These are phyloP conservation scores for Venturia pyrina DNA, from an alignment of 2,329 filamentous ascomycete species.

Conservation along the genomic window DNA sequence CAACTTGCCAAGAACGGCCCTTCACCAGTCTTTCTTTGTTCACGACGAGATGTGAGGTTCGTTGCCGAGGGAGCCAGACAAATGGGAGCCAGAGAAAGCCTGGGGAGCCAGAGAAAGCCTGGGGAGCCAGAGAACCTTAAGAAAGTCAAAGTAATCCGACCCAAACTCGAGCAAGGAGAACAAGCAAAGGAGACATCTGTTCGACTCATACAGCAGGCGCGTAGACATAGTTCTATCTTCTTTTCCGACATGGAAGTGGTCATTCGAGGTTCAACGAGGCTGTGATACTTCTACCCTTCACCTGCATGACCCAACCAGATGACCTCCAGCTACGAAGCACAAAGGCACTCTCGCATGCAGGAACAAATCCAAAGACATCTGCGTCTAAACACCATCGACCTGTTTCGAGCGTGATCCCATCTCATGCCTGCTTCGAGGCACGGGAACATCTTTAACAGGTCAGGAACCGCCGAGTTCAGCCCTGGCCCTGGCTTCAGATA, in stretches of 20 bases:
- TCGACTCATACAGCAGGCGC: background rate
- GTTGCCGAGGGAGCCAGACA: background rate
- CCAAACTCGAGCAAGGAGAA: too few species aligned
- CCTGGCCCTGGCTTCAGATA: background rate
- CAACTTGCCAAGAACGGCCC: background rate
- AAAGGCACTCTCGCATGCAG: too few species aligned
- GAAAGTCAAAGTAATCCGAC: too few species aligned
- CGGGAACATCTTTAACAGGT: too few species aligned
- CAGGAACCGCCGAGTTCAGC: too few species aligned
- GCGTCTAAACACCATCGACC: too few species aligned
- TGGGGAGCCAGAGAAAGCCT: too few species aligned
- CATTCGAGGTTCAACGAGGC: background rate
- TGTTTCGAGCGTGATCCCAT: too few species aligned
- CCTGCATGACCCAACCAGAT: slow-evolving; percentile 1
- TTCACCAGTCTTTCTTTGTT: slow-evolving; percentile 2
- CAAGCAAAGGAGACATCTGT: background rate
- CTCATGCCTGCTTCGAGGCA: too few species aligned
- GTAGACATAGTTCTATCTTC: background rate
- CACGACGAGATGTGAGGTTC: background rate
- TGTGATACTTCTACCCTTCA: background rate
- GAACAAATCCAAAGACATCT: too few species aligned
- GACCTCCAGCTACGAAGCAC: too few species aligned
- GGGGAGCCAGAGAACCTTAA: too few species aligned
- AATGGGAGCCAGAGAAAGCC: background rate
- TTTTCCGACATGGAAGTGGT: background rate